Conservation (phyloP, 2,329 filamentous ascomycete species). For the Xylaria polymorpha region DNA sequence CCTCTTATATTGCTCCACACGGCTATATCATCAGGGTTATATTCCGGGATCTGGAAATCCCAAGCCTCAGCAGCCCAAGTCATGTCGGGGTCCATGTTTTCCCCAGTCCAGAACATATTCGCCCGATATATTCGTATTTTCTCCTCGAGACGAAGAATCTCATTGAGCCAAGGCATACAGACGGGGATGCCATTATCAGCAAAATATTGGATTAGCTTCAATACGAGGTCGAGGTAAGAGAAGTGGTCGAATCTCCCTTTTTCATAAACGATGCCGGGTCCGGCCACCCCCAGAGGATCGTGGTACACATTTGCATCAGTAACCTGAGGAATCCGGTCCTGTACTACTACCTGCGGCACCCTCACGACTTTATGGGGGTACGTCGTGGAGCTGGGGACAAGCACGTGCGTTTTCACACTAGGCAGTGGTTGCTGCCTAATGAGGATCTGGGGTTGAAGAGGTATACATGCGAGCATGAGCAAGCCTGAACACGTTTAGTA, state of each 20-base stretch:
- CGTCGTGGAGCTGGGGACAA: neutral
- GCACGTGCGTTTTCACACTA: rapidly evolving
- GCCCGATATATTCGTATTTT: neutral
- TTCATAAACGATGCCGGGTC: neutral
- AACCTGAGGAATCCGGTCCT: neutral
- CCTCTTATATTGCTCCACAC: neutral
- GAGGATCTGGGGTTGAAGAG: neutral
- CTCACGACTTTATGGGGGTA: neutral
- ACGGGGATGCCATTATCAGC: neutral
- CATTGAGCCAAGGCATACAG: constrained; percentile 26
- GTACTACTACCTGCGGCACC: rapidly evolving
- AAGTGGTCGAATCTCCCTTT: constrained; percentile 1
- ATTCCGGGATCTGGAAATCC: constrained; percentile 25
- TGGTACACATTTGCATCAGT: neutral
- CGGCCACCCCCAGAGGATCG: constrained; percentile 13
- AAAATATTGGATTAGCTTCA: neutral
- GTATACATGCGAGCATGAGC: constrained; percentile 30
- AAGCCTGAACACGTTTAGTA: constrained; percentile 25
- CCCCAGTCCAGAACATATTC: neutral
- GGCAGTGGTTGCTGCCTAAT: rapidly evolving
- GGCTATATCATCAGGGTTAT: neutral
- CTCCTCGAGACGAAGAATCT: constrained; percentile 27
- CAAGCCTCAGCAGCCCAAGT: constrained; percentile 11
- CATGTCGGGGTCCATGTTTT: neutral
- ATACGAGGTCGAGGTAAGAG: constrained; percentile 23